Evolutionary conservation across 768 basidiomycete genomes (phyloP), one percentile per base, ranked within the genome.

Genomic region (Lactarius tabidus): DNA sequence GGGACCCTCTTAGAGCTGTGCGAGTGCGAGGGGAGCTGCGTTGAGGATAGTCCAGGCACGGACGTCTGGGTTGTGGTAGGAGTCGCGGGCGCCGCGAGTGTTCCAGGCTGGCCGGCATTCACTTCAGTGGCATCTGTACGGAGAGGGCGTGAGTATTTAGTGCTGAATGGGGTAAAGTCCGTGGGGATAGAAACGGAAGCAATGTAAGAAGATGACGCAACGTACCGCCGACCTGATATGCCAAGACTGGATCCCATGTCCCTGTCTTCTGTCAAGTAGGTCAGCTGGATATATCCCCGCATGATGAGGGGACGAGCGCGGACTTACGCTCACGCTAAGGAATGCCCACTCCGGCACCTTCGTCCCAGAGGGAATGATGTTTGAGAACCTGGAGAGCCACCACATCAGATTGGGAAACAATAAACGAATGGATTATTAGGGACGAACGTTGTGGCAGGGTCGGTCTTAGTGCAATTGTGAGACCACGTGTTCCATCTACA

Each of bases 321-420:
- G 12, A 31, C 65, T 62, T 23, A 66, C 65, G 18, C 60, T 62
- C 33, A 66, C 48, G n/a, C 62, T 38, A 4, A 62, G 12, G 26
- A 66, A 66, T 3, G 65, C 60, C 65, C 65, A 66, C 28, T 35
- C 65, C 2, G 17, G 65, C 18, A 66, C 65, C 2, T 5, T 17
- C 48, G 65, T 66, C 10, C 28, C 51, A 7, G 33, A 8, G 1
- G 65, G 65, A 20, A 66, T 52, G 14, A 23, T 1, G 29, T 33
- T 33, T 20, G 65, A 62, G 33, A 58, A 66, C 29, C 65, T 66
- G 48, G 28, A 5, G 26, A 43, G 2, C 3, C 29, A 54, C 56
- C 5, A 6, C 18, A 26, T 26, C 10, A 17, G 18, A 20, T 26
- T 14, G 26, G 28, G 8, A 53, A 12, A 31, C 28, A 20, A 54